Conservation (phyloP, 1,139 yeast species). For the Candida sp. region DNA sequence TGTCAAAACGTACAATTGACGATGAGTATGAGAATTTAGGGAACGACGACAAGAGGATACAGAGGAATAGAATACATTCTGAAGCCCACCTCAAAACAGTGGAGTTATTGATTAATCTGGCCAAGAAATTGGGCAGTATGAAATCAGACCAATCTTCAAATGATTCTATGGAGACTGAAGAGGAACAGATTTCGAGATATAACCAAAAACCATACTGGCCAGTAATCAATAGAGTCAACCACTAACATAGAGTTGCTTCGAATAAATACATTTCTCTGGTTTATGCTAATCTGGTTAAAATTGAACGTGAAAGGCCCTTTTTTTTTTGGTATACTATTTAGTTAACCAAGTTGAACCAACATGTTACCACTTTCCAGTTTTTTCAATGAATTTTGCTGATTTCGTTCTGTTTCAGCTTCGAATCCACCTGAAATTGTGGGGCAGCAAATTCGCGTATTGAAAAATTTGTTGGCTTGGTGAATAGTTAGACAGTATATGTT, state of each 20-base stretch:
- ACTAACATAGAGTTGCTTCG: no score
- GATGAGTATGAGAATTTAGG: slow-evolving; percentile 4
- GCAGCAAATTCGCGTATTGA: not conserved
- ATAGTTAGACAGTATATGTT: not conserved
- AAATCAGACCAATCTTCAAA: not conserved
- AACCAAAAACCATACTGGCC: slow-evolving; percentile 32
- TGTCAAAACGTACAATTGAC: slow-evolving; percentile 8
- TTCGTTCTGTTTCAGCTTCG: not conserved
- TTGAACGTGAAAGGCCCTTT: not conserved
- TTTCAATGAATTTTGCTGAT: no score
- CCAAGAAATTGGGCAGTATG: not conserved
- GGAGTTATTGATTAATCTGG: slow-evolving; percentile 20
- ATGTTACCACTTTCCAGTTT: no score
- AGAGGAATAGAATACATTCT: slow-evolving; percentile 23
- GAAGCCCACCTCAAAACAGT: slow-evolving; percentile 30
- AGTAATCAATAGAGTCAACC: slow-evolving; percentile 5
- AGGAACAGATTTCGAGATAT: slow-evolving; percentile 7
- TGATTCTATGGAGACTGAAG: slow-evolving; percentile 1
- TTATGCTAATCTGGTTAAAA: no score
- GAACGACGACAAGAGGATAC: slow-evolving; percentile 16
- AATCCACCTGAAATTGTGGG: not conserved
- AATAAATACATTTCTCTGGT: no score
- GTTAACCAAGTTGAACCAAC: no score
- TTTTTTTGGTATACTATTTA: no score
- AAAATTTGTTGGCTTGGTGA: not conserved